phyloP scores from a whole-genome alignment of 1,284 basidiomycete species.

The Xerocomus amazonicus region DNA sequence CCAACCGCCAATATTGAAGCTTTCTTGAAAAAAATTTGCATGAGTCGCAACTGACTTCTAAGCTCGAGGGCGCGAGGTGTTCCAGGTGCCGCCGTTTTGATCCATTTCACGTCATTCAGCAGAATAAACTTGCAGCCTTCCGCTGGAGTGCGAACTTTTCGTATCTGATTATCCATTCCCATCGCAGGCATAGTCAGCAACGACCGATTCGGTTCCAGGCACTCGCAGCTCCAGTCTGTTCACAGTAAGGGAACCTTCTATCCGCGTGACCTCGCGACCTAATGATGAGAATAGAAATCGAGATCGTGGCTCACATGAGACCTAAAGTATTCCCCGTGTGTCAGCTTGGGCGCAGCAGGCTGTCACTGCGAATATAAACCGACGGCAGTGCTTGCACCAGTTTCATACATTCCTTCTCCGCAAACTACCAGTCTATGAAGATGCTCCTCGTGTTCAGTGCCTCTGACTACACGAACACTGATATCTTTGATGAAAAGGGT shows the following conservation, averaged over 20 bases:
- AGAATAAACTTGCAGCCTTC: too few species aligned
- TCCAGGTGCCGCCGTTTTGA: too few species aligned
- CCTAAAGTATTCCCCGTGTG: constrained; percentile 1
- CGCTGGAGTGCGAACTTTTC: too few species aligned
- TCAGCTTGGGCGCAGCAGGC: background rate
- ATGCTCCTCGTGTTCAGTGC: constrained; percentile 27
- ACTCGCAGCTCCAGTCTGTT: background rate
- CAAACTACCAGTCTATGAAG: background rate
- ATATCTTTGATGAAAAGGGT: constrained; percentile 21
- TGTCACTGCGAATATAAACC: background rate
- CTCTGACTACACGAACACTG: constrained; percentile 20
- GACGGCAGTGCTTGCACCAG: background rate
- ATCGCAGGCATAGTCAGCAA: too few species aligned
- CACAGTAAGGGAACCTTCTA: background rate
- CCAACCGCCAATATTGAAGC: too few species aligned
- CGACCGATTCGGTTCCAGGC: too few species aligned
- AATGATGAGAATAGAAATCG: background rate
- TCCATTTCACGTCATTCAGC: too few species aligned
- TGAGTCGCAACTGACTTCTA: too few species aligned
- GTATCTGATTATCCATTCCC: too few species aligned
- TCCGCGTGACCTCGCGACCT: background rate
- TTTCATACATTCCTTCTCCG: background rate
- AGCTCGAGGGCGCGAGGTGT: too few species aligned
- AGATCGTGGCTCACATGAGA: constrained; percentile 9
- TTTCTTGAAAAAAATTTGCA: too few species aligned